Evolutionary conservation across 164 flowering plant species (phyloP).

Genomic region (Stephania cephalantha): DNA sequence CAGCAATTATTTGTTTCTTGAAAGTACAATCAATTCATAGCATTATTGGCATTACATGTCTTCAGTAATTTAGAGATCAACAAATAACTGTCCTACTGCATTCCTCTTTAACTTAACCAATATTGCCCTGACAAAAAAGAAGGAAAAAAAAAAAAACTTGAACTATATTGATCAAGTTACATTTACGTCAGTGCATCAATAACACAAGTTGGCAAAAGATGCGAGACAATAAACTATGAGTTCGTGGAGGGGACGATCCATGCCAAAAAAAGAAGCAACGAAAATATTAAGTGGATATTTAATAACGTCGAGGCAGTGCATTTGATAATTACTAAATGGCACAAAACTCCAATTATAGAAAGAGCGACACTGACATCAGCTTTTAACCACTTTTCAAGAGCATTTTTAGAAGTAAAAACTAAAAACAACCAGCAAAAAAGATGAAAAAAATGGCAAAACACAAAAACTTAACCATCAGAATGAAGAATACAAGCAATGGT

Average conservation of each 20-base stretch:
- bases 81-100: not conserved
- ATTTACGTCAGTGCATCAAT: not conserved
- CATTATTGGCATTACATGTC: too few relatives aligned
- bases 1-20: too few relatives aligned
- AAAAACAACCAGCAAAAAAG: not conserved
- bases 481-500: not conserved
- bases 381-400: not conserved
- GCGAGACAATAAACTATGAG: not conserved
- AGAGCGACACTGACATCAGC: not conserved
- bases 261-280: not conserved
- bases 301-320: not conserved
- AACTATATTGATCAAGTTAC: not conserved
- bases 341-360: not conserved
- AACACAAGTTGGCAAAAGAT: not conserved
- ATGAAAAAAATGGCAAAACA: not conserved
- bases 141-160: not conserved
- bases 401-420: not conserved
- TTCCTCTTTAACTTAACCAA: too few relatives aligned
- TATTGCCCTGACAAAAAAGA: too few relatives aligned
- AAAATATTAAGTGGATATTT: not conserved
- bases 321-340: too few relatives aligned
- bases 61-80: not conserved
- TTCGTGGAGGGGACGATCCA: not conserved
- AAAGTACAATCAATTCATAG: too few relatives aligned
- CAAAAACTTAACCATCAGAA: not conserved